Evolutionary conservation across 257 asterid species (phyloP), one percentile per base, ranked within the genome.

Genomic region (Buddleja alternifolia): DNA sequence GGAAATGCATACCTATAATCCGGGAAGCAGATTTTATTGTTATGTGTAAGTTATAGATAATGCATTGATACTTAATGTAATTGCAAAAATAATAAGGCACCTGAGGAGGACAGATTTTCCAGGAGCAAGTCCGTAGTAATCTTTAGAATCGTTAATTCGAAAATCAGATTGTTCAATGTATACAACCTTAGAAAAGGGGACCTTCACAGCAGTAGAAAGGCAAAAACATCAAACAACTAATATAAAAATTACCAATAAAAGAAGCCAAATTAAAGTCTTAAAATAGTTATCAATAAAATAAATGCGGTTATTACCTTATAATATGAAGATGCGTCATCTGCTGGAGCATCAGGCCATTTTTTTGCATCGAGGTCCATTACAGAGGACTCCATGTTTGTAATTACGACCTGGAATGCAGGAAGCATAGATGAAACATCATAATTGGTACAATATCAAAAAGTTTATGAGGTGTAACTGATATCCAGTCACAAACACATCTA

Each of bases 101-200:
- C 99, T 87, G 63, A 93, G 89, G 45, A 93, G 88, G 75, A 90
- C 96, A 60, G 93, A 85, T 82, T 93, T 93, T 2, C 92, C 94
- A 71, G 97, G 99, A 76, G 99, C 97, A 78, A 93, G 96, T n/a
- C 99, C 99, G 70, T 87, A 93, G 67, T 84, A 93, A 74, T 93
- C 99, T 81, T 90, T 93, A 58, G 97, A 90, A 78, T 88, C 99
- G 78, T 83, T 82, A 85, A 79, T 66, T 36, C 97, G 89, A 57
- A 93, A 93, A 84, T 93, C 96, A 19, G 96, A 74, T 54, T 53
- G 85, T 50, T 93, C 97, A 60, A 93, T 90, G 71, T 88, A 93
- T 40, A 90, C 93, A 66, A 93, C 96, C 57, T 81, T 87, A 11
- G 97, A 93, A 73, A 90, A 90, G 44, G 97, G 95, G 65, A 93